Base-by-base conservation (phyloP, 169 alveolate genomes). In the Plasmodium yoelii region DNA sequence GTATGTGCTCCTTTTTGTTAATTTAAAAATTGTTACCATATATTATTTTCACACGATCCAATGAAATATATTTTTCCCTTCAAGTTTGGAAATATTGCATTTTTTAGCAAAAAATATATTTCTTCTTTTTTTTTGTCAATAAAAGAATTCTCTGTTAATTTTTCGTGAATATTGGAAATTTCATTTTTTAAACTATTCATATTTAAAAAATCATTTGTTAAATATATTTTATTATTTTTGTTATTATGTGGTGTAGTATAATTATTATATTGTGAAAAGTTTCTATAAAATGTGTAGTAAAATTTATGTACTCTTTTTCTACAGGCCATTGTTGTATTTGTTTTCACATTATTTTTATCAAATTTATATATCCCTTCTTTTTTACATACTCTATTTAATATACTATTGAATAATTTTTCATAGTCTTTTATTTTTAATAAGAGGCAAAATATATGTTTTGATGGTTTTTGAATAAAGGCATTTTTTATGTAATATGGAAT, bases 11-110 rank as follows among this genome's bases (percentile, higher is more conserved):
- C 7, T 34, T 34, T 34, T 34, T 34, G 6, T 34, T 34, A 34
- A 34, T 34, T 34, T 34, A 34, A 34, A 34, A 47, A 26, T 75
- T n/a, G 60, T 26, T 77, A 77, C 88, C 88, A 77, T 63, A 77
- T 77, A 57, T 77, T 65, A 77, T 77, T 77, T 64, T 77, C 88
- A 22, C 88, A 77, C 12, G 88, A 77, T 15, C 88, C 88, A 57
- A 77, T 42, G 46, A 77, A 77, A 44, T 77, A 77, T 51, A 77
- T 77, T 77, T 77, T 77, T 15, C 88, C 88, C 59, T 77, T 77
- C 88, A 77, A 56, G 28, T 77, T 77, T 44, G 88, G 88, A 51
- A 26, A 63, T 13, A 77, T 77, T 63, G 88, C 88, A 51, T 75
- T 77, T 63, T 51, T 77, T 51, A 77, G 15, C 42, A 77, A 68